Conservation (phyloP, 2,329 filamentous ascomycete species). For the Diaporthe eres region DNA sequence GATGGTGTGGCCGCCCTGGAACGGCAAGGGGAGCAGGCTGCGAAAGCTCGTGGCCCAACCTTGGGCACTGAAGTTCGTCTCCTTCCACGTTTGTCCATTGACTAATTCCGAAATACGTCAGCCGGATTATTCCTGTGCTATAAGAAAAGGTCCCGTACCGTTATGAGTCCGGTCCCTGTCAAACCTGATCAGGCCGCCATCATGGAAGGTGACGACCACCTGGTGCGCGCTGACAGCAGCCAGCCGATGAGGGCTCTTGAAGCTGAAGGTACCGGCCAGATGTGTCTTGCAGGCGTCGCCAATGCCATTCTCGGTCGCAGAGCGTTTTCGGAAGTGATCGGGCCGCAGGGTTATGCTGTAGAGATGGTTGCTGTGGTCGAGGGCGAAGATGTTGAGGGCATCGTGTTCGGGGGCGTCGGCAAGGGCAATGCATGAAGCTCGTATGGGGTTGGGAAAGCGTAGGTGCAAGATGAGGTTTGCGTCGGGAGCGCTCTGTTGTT, state of each 20-base stretch:
- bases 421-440: constrained; percentile 84
- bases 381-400: constrained; percentile 81
- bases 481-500: constrained; percentile 74
- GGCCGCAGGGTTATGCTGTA: constrained; percentile 88
- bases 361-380: constrained; percentile 84
- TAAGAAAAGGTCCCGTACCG: constrained; percentile 53
- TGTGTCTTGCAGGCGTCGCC: constrained; percentile 83
- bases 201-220: constrained; percentile 84
- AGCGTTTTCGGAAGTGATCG: constrained; percentile 82
- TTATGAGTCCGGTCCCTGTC: constrained; percentile 68
- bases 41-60: constrained; percentile 78
- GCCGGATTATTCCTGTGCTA: background rate
- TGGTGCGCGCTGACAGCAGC: constrained; percentile 80
- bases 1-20: constrained; percentile 75
- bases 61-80: constrained; percentile 80
- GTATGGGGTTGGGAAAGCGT: constrained; percentile 80
- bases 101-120: constrained; percentile 8
- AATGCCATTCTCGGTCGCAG: constrained; percentile 80
- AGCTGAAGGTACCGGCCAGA: constrained; percentile 79
- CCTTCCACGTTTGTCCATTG: constrained; percentile 71
- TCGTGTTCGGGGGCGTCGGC: constrained; percentile 85
- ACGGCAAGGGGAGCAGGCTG: constrained; percentile 77
- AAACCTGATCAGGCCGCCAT: constrained; percentile 82
- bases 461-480: constrained; percentile 83
- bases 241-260: constrained; percentile 86